Conservation (phyloP, 768 basidiomycete species). For the Zangia roseola region DNA sequence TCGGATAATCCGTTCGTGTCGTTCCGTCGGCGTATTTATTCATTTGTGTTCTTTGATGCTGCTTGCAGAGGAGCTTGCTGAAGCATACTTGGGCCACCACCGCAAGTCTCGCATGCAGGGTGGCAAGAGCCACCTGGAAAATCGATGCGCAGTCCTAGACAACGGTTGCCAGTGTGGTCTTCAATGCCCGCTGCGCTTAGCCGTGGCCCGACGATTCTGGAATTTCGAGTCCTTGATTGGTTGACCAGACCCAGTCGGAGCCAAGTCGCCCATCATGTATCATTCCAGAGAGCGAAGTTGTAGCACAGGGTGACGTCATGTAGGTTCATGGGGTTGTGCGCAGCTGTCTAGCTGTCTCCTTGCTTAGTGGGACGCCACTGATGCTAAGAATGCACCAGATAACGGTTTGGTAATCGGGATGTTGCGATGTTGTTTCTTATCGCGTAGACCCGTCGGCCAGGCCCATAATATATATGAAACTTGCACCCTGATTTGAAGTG, state of each 20-base stretch:
- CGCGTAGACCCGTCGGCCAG: background rate
- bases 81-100: background rate
- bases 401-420: slow-evolving; percentile 9
- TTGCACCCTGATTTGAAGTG: background rate
- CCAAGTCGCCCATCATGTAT: background rate
- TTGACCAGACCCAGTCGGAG: background rate
- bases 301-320: slow-evolving; percentile 4
- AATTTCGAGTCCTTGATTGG: background rate
- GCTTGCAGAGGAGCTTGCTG: background rate
- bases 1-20: background rate
- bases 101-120: too few species aligned
- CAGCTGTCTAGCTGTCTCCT: background rate
- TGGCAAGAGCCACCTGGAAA: background rate
- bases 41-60: too few species aligned
- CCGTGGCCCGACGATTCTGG: background rate
- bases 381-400: background rate
- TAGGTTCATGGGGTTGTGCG: background rate
- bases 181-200: background rate
- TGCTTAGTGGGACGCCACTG: slow-evolving; percentile 3
- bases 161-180: background rate
- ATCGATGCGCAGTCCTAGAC: too few species aligned
- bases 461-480: background rate
- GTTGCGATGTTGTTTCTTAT: background rate
- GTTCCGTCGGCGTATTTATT: too few species aligned
- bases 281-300: background rate